Evolutionary conservation across 352 stramenopile species (phyloP), one percentile per base, ranked within the genome.

Genomic region (Phytophthora podocarpi): DNA sequence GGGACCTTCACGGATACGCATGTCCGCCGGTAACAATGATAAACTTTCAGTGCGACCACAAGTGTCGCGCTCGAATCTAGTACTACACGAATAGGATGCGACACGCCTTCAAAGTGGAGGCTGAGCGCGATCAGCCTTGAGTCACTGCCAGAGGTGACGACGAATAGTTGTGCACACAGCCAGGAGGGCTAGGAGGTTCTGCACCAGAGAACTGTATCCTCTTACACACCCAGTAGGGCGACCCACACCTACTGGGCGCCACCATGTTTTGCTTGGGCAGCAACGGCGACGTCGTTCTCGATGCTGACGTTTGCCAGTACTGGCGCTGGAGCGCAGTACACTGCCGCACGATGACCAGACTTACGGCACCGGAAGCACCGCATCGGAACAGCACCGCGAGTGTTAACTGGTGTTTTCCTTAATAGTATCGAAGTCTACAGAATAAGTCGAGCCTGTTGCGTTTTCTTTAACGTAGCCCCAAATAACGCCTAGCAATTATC

Each of bases 31-130:
- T 32, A 68, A 57, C 18, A 49, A 32, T 21, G 43, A 43, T 11
- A 59, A 31, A 53, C 43, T 59, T 0, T 54, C 40, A 41, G 39
- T 18, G 15, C 50, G 56, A 49, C 61, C 63, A 39, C n/a, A 72
- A 72, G 21, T 76, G 50, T 72, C 47, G 65, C 32, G 16, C 54
- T 43, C 3, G 42, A 58, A 31, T 76, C 63, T 13, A 70, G 21
- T 28, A 74, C 35, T 0, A 41, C 54, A 41, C 34, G 41, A 15
- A 68, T 35, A 1, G 40, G 18, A 5, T 13, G 27, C 15, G 34
- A 15, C 16, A 16, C 35, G 12, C 50, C 69, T 15, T 41, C 39
- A 40, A 63, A 39, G 16, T 59, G 62, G 11, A 62, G 20, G 45
- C 30, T 51, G 31, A 69, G 20, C 1, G 59, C 20, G 16, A 73